Evolutionary conservation across 2,329 filamentous ascomycete species (phyloP).

Genomic region (Aschersonia sp.): DNA sequence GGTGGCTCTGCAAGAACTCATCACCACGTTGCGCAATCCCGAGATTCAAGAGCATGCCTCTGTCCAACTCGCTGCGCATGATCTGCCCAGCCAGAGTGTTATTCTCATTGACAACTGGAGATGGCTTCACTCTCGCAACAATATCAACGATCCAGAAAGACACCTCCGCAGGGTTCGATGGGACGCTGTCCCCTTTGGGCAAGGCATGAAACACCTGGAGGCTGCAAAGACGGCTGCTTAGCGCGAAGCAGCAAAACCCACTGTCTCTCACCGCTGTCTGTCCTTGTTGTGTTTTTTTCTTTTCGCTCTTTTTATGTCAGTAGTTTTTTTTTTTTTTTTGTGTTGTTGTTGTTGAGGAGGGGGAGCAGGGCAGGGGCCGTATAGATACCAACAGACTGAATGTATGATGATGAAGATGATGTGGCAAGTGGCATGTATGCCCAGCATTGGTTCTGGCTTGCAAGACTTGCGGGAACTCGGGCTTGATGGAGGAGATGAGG

Average conservation of each 20-base stretch:
- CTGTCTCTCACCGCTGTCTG: too few species aligned
- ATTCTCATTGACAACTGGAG: slow-evolving; percentile 17
- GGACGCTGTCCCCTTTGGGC: neutral
- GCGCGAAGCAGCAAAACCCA: neutral
- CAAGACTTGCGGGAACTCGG: too few species aligned
- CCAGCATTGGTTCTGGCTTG: too few species aligned
- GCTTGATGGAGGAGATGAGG: too few species aligned
- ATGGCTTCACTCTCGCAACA: neutral
- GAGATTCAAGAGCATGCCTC: slow-evolving; percentile 1
- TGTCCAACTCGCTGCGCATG: slow-evolving; percentile 11
- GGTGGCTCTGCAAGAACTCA: slow-evolving; percentile 12
- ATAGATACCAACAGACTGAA: neutral
- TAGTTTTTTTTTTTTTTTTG: too few species aligned
- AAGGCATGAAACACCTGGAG: neutral
- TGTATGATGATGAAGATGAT: neutral
- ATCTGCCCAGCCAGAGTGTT: slow-evolving; percentile 14
- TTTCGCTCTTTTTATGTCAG: too few species aligned
- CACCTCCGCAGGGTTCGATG: neutral
- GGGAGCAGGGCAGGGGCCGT: neutral
- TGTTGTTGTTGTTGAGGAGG: too few species aligned
- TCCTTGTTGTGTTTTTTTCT: too few species aligned
- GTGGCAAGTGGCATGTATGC: neutral
- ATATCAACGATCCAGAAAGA: neutral
- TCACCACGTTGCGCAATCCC: slow-evolving; percentile 3
- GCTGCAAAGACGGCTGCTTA: neutral